Evolutionary conservation across 225 moss, liverwort and hornwort species (phyloP).

Genomic region (Bryum argenteum): DNA sequence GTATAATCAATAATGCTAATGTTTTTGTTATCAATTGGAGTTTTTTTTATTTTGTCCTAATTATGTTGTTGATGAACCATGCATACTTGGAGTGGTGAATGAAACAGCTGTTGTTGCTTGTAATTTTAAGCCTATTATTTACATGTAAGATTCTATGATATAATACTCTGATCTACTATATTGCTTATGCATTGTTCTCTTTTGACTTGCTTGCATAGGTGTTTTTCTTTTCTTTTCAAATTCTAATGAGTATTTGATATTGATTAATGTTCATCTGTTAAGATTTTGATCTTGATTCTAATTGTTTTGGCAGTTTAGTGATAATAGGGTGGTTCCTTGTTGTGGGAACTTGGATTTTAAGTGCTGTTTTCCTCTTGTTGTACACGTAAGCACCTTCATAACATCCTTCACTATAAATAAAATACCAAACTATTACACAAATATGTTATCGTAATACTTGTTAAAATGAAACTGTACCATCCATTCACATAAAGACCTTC

Average conservation of each 20-base stretch:
- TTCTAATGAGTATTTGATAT: too few species aligned
- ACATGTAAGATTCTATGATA: conserved; percentile 36
- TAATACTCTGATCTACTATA: neutral
- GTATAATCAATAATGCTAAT: neutral
- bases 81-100: conserved; percentile 27
- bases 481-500: too few species aligned
- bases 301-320: conserved; percentile 47
- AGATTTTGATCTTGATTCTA: conserved; percentile 14
- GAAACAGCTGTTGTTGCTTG: conserved; percentile 45
- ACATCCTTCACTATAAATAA: neutral
- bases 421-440: too few species aligned
- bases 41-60: neutral
- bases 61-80: conserved; percentile 10
- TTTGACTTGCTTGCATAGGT: too few species aligned
- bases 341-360: conserved; percentile 46
- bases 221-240: too few species aligned
- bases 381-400: conserved; percentile 31
- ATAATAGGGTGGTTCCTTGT: conserved; percentile 50
- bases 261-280: too few species aligned
- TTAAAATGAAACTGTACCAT: too few species aligned
- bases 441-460: too few species aligned
- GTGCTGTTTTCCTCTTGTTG: conserved; percentile 35
- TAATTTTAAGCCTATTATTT: conserved; percentile 35
- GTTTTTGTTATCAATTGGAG: neutral
- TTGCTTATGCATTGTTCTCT: too few species aligned